Percentiles rank a stretch among this genome's conserved stretches.
Conservation (phyloP, 2,329 filamentous ascomycete species). For the Colletotrichum lentis region DNA sequence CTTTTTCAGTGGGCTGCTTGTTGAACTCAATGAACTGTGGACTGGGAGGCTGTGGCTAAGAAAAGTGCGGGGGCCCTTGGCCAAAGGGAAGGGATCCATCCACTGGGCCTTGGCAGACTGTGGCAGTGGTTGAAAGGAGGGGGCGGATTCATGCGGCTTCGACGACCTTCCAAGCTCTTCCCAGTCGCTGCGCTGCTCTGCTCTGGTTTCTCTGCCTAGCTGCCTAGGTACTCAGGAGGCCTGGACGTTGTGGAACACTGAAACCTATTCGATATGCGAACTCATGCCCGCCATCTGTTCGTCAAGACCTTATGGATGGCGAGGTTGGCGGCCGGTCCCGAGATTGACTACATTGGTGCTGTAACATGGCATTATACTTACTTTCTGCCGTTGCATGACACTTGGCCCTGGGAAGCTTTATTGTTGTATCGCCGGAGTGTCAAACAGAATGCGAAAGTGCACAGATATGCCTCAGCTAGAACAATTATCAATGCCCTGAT, state of each 20-base stretch:
- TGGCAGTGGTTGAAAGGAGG: slow-evolving; percentile 23
- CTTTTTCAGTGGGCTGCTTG: slow-evolving; percentile 33
- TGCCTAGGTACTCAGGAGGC: too few species aligned
- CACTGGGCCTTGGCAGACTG: slow-evolving; percentile 5
- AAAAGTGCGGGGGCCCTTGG: slow-evolving; percentile 36
- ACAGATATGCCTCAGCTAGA: slow-evolving; percentile 20
- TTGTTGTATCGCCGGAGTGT: neutral
- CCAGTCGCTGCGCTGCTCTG: neutral
- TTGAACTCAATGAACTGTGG: neutral
- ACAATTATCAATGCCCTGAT: neutral
- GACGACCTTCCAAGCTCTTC: slow-evolving; percentile 34
- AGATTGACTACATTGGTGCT: slow-evolving; percentile 7
- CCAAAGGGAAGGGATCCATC: slow-evolving; percentile 26
- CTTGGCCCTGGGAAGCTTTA: neutral
- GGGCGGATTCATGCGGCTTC: slow-evolving; percentile 30
- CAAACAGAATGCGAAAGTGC: neutral
- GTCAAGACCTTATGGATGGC: neutral
- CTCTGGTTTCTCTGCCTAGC: neutral
- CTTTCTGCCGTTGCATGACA: neutral
- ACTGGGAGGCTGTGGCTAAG: slow-evolving; percentile 25
- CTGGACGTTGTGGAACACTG: neutral
- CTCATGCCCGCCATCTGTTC: neutral
- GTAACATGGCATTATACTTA: neutral
- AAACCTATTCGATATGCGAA: neutral
- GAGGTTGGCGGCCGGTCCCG: slow-evolving; percentile 7